These are phyloP conservation scores for Chaetomium sp. DNA, from an alignment of 2,329 filamentous ascomycete species.

Conservation along the genomic window DNA sequence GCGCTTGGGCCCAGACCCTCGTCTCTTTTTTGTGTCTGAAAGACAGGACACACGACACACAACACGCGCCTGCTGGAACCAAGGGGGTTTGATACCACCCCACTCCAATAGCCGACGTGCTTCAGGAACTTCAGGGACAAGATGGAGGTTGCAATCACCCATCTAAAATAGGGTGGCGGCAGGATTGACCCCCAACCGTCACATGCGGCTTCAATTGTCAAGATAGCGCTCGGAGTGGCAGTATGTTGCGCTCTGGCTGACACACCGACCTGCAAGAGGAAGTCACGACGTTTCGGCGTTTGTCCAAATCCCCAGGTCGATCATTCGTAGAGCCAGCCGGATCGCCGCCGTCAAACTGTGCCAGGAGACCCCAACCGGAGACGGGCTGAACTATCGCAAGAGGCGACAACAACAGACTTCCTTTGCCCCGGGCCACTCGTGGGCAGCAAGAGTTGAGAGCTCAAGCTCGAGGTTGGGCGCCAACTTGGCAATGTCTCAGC, in stretches of 20 bases:
- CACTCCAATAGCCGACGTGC: slow-evolving; percentile 3
- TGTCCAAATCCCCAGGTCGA: slow-evolving; percentile 2
- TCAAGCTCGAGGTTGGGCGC: not conserved
- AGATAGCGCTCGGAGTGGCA: not conserved
- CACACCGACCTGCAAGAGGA: not conserved
- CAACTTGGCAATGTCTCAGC: not conserved
- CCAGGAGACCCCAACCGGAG: not conserved
- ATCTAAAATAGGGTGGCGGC: not conserved
- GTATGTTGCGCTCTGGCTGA: not conserved
- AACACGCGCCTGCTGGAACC: not conserved
- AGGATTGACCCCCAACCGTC: not conserved
- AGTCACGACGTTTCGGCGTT: not conserved
- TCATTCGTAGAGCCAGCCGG: slow-evolving; percentile 13
- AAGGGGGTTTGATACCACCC: not conserved
- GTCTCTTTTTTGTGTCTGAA: not conserved
- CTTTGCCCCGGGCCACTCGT: too few relatives aligned
- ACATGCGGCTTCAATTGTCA: not conserved
- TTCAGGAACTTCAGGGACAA: not conserved
- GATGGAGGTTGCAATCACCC: not conserved
- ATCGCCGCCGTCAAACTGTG: slow-evolving; percentile 15
- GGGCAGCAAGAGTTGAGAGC: too few relatives aligned
- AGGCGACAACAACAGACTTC: not conserved
- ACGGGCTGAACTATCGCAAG: not conserved
- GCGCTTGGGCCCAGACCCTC: not conserved
- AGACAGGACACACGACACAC: not conserved